Percentiles rank a stretch among this genome's conserved stretches.
Conservation (phyloP, 495 filamentous ascomycete species). For the Clohesyomyces aquaticus region DNA sequence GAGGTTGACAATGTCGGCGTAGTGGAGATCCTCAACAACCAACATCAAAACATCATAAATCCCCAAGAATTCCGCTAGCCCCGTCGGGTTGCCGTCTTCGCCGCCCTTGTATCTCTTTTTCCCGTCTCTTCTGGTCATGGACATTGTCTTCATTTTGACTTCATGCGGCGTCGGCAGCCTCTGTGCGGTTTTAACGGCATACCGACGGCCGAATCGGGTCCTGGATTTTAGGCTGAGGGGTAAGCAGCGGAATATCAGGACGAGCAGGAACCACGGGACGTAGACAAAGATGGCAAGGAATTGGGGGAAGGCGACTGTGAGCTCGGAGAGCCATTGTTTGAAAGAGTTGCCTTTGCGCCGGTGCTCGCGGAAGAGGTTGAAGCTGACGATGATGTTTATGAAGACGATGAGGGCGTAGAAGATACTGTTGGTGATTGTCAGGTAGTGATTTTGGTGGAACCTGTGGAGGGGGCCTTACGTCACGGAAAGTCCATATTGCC, state of each 20-base stretch:
- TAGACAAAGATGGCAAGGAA: conserved; percentile 6
- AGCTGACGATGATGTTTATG: conserved; percentile 20
- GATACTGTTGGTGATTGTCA: background rate
- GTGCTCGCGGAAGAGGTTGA: background rate
- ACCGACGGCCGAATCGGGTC: conserved; percentile 24
- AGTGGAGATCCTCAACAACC: conserved; percentile 30
- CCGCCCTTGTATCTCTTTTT: conserved; percentile 6
- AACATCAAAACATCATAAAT: conserved; percentile 38
- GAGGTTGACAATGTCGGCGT: conserved; percentile 33
- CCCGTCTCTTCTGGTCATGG: background rate
- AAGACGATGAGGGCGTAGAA: conserved; percentile 25
- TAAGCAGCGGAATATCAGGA: conserved; percentile 24
- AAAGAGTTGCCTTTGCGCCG: background rate
- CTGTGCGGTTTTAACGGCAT: conserved; percentile 16
- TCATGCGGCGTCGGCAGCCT: background rate
- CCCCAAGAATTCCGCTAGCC: conserved; percentile 27
- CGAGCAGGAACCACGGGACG: conserved; percentile 3
- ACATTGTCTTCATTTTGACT: background rate
- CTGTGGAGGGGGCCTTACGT: no score
- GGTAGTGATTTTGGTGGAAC: background rate
- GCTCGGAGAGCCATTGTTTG: conserved; percentile 4
- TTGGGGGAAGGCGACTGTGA: conserved; percentile 20
- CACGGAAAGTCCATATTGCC: conserved; percentile 31
- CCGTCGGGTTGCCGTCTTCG: background rate
- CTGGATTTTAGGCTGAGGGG: conserved; percentile 24